Base-by-base conservation (phyloP, 2,329 filamentous ascomycete species). In the Colletotrichum phormii region DNA sequence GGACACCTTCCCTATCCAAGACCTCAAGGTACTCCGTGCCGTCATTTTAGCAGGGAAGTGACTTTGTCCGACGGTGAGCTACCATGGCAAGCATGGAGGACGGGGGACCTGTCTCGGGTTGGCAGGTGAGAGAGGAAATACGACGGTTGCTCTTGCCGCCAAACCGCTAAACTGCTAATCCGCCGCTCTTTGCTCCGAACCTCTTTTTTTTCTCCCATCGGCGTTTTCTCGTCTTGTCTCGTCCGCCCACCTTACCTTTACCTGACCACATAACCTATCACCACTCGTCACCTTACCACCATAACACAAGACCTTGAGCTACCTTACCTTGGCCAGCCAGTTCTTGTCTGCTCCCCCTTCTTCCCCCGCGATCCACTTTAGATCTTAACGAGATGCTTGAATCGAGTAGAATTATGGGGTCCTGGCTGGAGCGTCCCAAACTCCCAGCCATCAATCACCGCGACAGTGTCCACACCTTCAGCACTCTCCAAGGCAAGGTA, bases 301-400 rank as follows among this genome's bases (percentile, higher is more conserved):
- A 18, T 15, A 13, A 42, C 37, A 42, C 37, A 18, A 3, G 18
- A 18, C 37, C 37, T 42, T 42, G 37, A 42, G 13, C 37, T 42
- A 11, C 26, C 26, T 12, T 51, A n/a, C 33, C 11, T 64, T 42
- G 42, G 42, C 42, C 42, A 49, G 42, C 46, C 49, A 22, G n/a
- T 51, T 12, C 18, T 49, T 24, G 29, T 37, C 51, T 37, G 24
- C 55, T 22, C 46, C n/a, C 31, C 35, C 55, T 42, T 46, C 54
- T 55, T 55, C 53, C 70, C 71, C 71, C 66, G 26, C 71, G 67
- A 73, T 71, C 71, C 71, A 73, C 71, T 71, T 49, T 55, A 15
- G 71, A 73, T 73, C 71, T 73, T 65, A 69, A 73, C 71, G 66
- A 73, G 55, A 71, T 73, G 60, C 71, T 73, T 73, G 71, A 65